Percentiles rank a stretch among this genome's conserved stretches.
These are phyloP conservation scores for Lactifluus pinguis DNA, from an alignment of 768 basidiomycete species.

Conservation along the genomic window DNA sequence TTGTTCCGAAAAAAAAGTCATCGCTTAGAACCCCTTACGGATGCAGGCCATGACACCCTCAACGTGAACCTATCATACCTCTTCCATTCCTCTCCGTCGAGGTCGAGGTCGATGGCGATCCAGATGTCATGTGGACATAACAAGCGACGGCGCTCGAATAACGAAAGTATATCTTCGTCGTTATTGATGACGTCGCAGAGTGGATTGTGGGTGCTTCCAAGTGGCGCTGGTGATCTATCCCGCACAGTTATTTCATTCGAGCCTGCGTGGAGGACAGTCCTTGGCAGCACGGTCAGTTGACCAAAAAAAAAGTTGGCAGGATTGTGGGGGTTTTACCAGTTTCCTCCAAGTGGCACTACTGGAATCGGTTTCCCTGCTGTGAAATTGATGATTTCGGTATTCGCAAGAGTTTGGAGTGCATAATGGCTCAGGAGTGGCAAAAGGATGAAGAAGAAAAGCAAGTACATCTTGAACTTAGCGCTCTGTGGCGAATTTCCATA, in stretches of 20 bases:
- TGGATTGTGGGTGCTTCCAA: conserved; percentile 20
- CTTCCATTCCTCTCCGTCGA: conserved; percentile 25
- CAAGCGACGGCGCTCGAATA: background rate
- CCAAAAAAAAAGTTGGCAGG: too few species aligned
- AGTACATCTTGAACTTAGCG: background rate
- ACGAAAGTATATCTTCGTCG: conserved; percentile 14
- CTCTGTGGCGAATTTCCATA: background rate
- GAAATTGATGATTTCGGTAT: conserved; percentile 64
- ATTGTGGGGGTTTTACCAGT: conserved; percentile 25
- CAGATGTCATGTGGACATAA: conserved; percentile 24
- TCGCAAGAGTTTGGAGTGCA: conserved; percentile 27
- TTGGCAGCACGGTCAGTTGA: background rate
- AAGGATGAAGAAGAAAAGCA: background rate
- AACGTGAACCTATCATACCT: conserved; percentile 26
- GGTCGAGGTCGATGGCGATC: conserved; percentile 26
- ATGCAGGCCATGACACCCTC: conserved; percentile 30
- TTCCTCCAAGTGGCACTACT: conserved; percentile 19
- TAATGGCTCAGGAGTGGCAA: background rate
- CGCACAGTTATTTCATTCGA: conserved; percentile 33
- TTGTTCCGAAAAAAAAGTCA: too few species aligned
- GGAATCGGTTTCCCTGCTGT: conserved; percentile 24
- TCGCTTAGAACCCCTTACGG: conserved; percentile 19
- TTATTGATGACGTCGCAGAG: conserved; percentile 38
- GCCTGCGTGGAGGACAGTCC: conserved; percentile 24
- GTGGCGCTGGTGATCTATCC: conserved; percentile 31